Base-by-base conservation (phyloP, 1,139 yeast species). In the Trichomonascaceae sp. region DNA sequence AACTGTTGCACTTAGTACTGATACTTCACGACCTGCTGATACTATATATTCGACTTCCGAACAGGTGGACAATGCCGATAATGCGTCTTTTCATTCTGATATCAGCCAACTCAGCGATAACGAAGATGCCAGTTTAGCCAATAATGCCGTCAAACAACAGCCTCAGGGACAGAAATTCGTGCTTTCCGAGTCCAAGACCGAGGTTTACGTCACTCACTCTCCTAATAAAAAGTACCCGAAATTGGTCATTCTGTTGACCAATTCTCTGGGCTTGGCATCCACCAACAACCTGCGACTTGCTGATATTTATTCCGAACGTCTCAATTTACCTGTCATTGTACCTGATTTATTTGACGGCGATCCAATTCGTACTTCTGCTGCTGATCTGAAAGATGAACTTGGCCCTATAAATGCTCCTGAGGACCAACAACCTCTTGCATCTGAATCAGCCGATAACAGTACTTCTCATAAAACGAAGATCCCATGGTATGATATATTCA, bases 291-390 rank as follows among this genome's bases (percentile, higher is more conserved):
- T 65, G 52, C 57, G 58, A 18, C 57, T 67, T 49, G 72, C 72
- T 1, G 72, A 69, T 55, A 46, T 53, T 20, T 66, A 61, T 50
- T 65, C 71, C 1, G 57, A 57, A 39, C 50, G 57, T 24, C 58
- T 66, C 43, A 61, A 63, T 12, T 63, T 63, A 48, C 63, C 68
- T 10, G 70, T 68, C 2, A 66, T 65, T 19, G 63, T 66, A 47
- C 70, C 71, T 0, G 72, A 68, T 53, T 55, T 70, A 47, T 69
- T 69, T 51, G 67, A 62, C n/a, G 59, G 57, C 13, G 70, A 70
- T 49, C 71, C 73, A 27, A 61, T 69, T 53, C 62, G 61, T 55
- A 58, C 65, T 51, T 55, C 63, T 55, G 59, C 67, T 45, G 69
- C 63, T 49, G 57, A 63, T 50, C 51, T 65, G 46, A 46, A 61